phyloP scores from a whole-genome alignment of 2,329 filamentous ascomycete species.

The Ophiostoma piceae region DNA sequence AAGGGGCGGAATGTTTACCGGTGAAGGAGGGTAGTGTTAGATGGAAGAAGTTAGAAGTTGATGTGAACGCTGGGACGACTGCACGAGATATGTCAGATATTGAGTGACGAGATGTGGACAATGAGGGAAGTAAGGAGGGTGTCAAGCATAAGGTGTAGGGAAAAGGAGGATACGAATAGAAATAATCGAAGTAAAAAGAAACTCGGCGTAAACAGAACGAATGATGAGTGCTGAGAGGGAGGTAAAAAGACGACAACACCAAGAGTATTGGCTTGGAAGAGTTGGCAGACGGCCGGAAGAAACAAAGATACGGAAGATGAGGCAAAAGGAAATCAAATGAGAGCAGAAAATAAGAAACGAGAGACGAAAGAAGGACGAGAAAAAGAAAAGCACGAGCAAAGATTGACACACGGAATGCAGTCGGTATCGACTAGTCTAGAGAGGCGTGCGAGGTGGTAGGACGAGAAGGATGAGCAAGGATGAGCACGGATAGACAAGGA shows the following conservation, averaged over 20 bases:
- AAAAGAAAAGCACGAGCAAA: not conserved
- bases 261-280: conserved; percentile 2
- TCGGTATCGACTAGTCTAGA: not conserved
- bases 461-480: not conserved
- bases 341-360: not conserved
- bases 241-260: conserved; percentile 2
- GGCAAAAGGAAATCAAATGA: not conserved
- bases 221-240: conserved; percentile 6
- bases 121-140: not conserved
- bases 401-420: conserved; percentile 1
- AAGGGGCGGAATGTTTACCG: conserved; percentile 4
- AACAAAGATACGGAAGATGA: not conserved
- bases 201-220: not conserved
- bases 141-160: not conserved
- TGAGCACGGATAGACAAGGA: not conserved
- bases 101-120: not conserved
- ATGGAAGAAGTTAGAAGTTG: not conserved
- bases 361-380: not conserved
- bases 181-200: not conserved
- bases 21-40: not conserved
- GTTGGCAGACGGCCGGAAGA: not conserved
- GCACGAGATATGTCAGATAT: conserved; percentile 9
- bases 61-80: not conserved
- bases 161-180: not conserved
- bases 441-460: not conserved